A percentile compares a stretch with the other conserved stretches of the same genome.
phyloP scores from a whole-genome alignment of 176 grass and related monocot species.

The Bromus sterilis region DNA sequence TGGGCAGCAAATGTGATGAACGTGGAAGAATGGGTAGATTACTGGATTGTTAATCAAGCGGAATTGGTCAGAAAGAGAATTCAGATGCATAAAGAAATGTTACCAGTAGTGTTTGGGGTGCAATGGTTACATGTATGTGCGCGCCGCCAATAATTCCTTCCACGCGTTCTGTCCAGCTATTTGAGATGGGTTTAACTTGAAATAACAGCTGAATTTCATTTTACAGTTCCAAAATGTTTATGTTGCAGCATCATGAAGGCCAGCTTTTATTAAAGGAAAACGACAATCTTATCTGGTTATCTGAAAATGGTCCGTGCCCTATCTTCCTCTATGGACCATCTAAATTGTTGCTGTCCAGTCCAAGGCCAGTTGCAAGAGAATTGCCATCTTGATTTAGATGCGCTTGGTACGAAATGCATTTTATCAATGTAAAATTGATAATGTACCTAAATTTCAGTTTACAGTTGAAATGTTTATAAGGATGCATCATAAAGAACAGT shows the following conservation, averaged over 20 bases:
- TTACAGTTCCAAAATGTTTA: background rate
- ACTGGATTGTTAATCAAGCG: background rate
- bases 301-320: background rate
- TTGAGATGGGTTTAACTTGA: background rate
- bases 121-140: no score
- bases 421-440: background rate
- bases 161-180: background rate
- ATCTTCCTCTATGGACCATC: background rate
- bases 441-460: background rate
- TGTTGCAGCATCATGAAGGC: background rate
- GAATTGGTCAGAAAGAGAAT: background rate
- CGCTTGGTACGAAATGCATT: no score
- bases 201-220: background rate
- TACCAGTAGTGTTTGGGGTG: background rate
- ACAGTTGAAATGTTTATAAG: background rate
- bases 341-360: background rate
- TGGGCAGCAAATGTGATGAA: background rate
- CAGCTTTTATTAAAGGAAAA: background rate
- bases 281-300: background rate
- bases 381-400: background rate
- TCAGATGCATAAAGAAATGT: background rate
- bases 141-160: background rate
- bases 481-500: background rate
- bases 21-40: background rate
- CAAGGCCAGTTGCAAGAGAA: background rate